Evolutionary conservation across 163 green algal genomes (phyloP), one percentile per base, ranked within the genome.

Genomic region (Chlorella variabilis): DNA sequence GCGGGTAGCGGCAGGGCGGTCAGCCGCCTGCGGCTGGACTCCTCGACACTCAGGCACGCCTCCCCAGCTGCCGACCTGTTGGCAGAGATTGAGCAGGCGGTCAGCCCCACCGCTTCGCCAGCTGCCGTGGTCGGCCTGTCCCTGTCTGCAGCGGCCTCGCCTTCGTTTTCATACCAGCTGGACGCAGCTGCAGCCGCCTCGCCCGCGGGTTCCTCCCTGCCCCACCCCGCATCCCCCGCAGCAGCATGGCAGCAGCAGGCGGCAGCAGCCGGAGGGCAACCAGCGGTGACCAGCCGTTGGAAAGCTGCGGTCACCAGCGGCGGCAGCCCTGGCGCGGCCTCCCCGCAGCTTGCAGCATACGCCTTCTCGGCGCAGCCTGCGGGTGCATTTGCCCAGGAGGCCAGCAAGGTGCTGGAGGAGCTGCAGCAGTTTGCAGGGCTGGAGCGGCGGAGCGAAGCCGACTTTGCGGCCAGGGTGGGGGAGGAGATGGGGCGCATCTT

Each of bases 61-160:
- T 78, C 49, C 2, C 71, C 49, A 27, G 71, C 71, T 29, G 71
- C 54, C 11, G 51, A 66, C 49, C 49, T 78, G 71, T 49, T 78
- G 33, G 71, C 71, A 17, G 71, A 78, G 34, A 78, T 78, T 23
- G 34, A 31, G 3, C 33, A 49, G 11, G 71, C 39, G 9, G 49
- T 77, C 20, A 77, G 29, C 48, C 70, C 48, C 15, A 45, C 48
- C 4, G 49, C 49, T 23, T 54, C 49, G 6, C 29, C 41, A 39
- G 67, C 67, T 36, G 41, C 8, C 2, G 67, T 48, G 1, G 13
- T 39, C 41, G 6, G 2, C 45, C 45, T 54, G 45, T 54, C 45
- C 45, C 45, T 54, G 67, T 38, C 48, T 27, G 33, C 70, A 33
- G 48, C 18, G 5, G 49, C 49, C 23, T 51, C 34, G 34, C 71